Evolutionary conservation across 2,329 filamentous ascomycete species (phyloP).

Genomic region (Aureobasidium zeae): DNA sequence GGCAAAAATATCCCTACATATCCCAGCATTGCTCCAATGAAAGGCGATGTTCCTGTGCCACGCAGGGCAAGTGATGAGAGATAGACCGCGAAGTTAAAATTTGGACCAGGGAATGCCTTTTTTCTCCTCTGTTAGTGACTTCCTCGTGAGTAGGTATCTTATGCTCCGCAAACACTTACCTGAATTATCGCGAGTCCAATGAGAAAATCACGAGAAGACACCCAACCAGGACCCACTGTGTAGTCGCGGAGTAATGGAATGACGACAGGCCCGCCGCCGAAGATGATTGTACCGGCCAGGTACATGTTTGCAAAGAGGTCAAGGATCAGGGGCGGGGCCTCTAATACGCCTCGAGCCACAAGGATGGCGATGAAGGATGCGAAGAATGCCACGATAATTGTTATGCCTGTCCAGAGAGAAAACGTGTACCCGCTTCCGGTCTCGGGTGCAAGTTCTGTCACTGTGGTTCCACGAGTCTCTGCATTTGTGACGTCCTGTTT

Average conservation of each 20-base stretch:
- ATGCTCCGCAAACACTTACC: too few relatives aligned
- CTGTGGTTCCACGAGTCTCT: too few relatives aligned
- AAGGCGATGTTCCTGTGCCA: constrained; percentile 23
- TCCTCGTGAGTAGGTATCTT: too few relatives aligned
- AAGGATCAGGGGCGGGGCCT: constrained; percentile 40
- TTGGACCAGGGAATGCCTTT: constrained; percentile 58
- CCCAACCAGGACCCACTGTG: constrained; percentile 60
- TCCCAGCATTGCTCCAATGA: constrained; percentile 30
- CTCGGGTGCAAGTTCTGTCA: neutral
- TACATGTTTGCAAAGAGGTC: constrained; percentile 64
- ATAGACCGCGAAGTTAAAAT: constrained; percentile 45
- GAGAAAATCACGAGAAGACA: constrained; percentile 60
- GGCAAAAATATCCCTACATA: constrained; percentile 36
- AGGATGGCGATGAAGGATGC: constrained; percentile 48
- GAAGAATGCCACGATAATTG: constrained; percentile 13
- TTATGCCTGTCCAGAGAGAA: neutral
- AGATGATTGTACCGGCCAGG: constrained; percentile 56
- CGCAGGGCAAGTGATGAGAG: constrained; percentile 33
- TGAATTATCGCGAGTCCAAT: constrained; percentile 64
- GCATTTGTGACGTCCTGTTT: too few relatives aligned
- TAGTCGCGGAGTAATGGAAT: constrained; percentile 36
- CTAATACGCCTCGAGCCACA: constrained; percentile 35
- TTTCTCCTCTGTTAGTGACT: too few relatives aligned
- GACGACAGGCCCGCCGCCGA: constrained; percentile 38
- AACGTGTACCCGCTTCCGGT: neutral